Evolutionary conservation across 2,329 filamentous ascomycete species (phyloP).

Genomic region (Aspergillus sclerotialis): DNA sequence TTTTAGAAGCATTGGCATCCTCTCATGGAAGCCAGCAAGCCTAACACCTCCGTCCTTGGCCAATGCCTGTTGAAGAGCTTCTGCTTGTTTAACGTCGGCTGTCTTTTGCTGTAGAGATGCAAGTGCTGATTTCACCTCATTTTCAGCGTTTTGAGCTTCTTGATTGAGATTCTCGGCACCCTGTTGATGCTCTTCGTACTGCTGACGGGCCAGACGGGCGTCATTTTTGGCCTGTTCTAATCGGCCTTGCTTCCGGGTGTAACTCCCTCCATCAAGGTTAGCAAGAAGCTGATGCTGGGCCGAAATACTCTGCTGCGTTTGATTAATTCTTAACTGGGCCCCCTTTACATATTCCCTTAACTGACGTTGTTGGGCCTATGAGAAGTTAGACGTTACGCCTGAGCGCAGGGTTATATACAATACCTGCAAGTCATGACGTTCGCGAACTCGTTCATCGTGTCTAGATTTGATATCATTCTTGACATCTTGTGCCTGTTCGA

Average conservation of each 20-base stretch:
- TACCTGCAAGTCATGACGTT: conserved; percentile 49
- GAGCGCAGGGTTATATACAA: conserved; percentile 1
- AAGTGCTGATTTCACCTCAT: conserved; percentile 17
- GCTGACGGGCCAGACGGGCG: conserved; percentile 39
- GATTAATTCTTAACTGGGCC: conserved; percentile 39
- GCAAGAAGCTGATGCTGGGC: conserved; percentile 52
- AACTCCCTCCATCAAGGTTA: conserved; percentile 62
- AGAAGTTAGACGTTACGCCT: conserved; percentile 10
- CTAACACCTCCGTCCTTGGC: conserved; percentile 52
- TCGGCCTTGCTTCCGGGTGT: conserved; percentile 54
- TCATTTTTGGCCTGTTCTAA: conserved; percentile 52
- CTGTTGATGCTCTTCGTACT: conserved; percentile 36
- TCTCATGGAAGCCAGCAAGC: conserved; percentile 57
- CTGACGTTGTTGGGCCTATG: conserved; percentile 59
- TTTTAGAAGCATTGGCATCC: conserved; percentile 57
- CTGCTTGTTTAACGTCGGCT: conserved; percentile 48
- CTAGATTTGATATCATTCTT: conserved; percentile 44
- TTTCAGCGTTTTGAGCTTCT: conserved; percentile 27
- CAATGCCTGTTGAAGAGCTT: conserved; percentile 47
- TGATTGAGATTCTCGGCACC: conserved; percentile 28
- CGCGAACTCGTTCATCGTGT: conserved; percentile 47
- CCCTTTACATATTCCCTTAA: conserved; percentile 54
- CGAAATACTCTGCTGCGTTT: conserved; percentile 39
- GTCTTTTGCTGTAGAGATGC: conserved; percentile 38
- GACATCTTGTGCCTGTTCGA: conserved; percentile 41